Conservation (phyloP, 2,329 filamentous ascomycete species). For the Botryotinia narcissicola region DNA sequence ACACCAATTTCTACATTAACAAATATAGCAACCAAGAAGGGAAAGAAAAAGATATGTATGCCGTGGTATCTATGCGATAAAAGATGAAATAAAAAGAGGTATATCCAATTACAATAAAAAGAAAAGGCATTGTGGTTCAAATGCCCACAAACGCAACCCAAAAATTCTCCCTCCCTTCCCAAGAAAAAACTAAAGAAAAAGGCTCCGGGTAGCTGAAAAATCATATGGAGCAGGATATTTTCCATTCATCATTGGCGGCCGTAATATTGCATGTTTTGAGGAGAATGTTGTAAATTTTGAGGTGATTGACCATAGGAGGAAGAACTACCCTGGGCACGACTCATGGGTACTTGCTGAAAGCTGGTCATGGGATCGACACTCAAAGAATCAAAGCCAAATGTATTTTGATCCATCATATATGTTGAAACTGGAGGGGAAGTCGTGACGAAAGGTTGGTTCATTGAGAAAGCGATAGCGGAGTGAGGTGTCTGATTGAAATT, state of each 20-base stretch:
- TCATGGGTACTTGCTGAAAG: constrained; percentile 34
- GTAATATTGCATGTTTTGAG: constrained; percentile 28
- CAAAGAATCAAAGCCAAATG: constrained; percentile 30
- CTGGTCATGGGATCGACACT: constrained; percentile 24
- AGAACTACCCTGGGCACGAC: constrained; percentile 30
- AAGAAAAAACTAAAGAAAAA: neutral
- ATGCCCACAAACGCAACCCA: neutral
- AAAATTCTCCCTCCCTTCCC: neutral
- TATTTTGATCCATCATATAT: constrained; percentile 31
- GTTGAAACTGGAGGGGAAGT: constrained; percentile 29
- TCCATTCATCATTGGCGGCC: constrained; percentile 24
- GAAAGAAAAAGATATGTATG: constrained; percentile 20
- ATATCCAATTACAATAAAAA: constrained; percentile 19
- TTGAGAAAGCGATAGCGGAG: constrained; percentile 24
- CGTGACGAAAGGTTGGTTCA: constrained; percentile 32
- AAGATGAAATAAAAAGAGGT: constrained; percentile 21
- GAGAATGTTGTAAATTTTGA: constrained; percentile 26
- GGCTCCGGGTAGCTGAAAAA: neutral
- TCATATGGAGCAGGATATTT: constrained; percentile 13
- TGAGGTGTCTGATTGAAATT: constrained; percentile 27
- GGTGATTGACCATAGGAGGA: constrained; percentile 34
- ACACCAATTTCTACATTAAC: neutral
- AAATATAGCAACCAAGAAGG: neutral
- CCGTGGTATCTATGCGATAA: constrained; percentile 34
- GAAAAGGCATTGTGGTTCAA: neutral